These are phyloP conservation scores for Tympanopsis confertula DNA, from an alignment of 2,329 filamentous ascomycete species.

Conservation along the genomic window DNA sequence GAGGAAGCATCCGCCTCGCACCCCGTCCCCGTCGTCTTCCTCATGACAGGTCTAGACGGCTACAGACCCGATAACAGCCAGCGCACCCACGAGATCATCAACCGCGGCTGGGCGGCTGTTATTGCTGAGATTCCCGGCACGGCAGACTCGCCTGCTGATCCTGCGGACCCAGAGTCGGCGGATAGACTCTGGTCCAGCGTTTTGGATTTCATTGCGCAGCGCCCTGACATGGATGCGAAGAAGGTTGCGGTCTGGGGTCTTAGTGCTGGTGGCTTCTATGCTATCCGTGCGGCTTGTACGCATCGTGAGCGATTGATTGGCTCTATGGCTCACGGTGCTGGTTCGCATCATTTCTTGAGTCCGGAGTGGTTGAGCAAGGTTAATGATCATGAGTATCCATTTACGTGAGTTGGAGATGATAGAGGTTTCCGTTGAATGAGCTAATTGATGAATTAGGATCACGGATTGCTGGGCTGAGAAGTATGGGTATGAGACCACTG, in stretches of 20 bases:
- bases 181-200: conserved; percentile 41
- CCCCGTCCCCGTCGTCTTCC: conserved; percentile 12
- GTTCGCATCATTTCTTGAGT: conserved; percentile 46
- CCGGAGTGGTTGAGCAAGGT: conserved; percentile 38
- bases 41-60: conserved; percentile 15
- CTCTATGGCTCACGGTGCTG: conserved; percentile 40
- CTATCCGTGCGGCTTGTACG: conserved; percentile 43
- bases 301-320: conserved; percentile 36
- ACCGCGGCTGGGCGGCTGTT: conserved; percentile 21
- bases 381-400: conserved; percentile 46
- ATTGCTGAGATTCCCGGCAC: conserved; percentile 46
- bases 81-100: conserved; percentile 11
- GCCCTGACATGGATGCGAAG: conserved; percentile 30
- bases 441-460: not conserved
- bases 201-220: conserved; percentile 37
- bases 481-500: not conserved
- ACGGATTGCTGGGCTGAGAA: not conserved
- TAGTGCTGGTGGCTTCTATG: conserved; percentile 46
- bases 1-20: conserved; percentile 6
- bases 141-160: conserved; percentile 37
- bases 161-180: conserved; percentile 30
- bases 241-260: conserved; percentile 42
- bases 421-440: not conserved
- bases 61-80: conserved; percentile 17
- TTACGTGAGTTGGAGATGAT: conserved; percentile 38